A percentile compares a stretch with the other conserved stretches of the same genome.
Evolutionary conservation across 2,329 filamentous ascomycete genomes (phyloP).

Genomic region (Bipolaris oryzae): DNA sequence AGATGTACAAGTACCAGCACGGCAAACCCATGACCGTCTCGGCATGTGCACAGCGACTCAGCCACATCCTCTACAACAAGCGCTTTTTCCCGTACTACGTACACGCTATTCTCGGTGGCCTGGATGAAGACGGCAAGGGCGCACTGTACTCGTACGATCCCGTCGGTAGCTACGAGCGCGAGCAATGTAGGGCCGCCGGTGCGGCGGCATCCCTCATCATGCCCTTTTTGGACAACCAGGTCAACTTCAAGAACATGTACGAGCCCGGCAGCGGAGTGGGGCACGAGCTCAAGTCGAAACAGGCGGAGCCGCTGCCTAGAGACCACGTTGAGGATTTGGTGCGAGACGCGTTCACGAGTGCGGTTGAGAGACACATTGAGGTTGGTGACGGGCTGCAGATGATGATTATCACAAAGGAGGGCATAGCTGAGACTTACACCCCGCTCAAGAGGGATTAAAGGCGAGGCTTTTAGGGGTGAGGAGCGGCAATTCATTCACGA

Average conservation of each 20-base stretch:
- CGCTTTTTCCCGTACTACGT: conserved; percentile 99
- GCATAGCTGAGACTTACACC: conserved; percentile 83
- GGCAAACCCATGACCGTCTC: conserved; percentile 94
- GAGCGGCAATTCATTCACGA: conserved; percentile 40
- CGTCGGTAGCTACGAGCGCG: conserved; percentile 95
- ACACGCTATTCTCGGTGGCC: conserved; percentile 87
- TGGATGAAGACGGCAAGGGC: conserved; percentile 93
- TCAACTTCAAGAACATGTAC: conserved; percentile 99
- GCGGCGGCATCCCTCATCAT: conserved; percentile 95
- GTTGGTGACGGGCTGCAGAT: conserved; percentile 96
- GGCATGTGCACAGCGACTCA: conserved; percentile 92
- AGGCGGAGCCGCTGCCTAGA: conserved; percentile 70
- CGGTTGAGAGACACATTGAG: conserved; percentile 98
- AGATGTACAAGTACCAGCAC: conserved; percentile 99
- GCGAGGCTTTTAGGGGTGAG: conserved; percentile 16
- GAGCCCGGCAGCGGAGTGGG: conserved; percentile 83
- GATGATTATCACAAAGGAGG: conserved; percentile 86
- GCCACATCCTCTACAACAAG: conserved; percentile 95
- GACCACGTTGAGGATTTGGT: conserved; percentile 83
- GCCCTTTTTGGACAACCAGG: conserved; percentile 99
- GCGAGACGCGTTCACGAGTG: conserved; percentile 96
- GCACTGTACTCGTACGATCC: conserved; percentile 98
- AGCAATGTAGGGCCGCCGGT: conserved; percentile 92
- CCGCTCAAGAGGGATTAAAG: conserved; percentile 71
- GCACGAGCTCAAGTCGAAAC: conserved; percentile 76